phyloP scores from a whole-genome alignment of 345 rosid species.

The Mangifera indica region DNA sequence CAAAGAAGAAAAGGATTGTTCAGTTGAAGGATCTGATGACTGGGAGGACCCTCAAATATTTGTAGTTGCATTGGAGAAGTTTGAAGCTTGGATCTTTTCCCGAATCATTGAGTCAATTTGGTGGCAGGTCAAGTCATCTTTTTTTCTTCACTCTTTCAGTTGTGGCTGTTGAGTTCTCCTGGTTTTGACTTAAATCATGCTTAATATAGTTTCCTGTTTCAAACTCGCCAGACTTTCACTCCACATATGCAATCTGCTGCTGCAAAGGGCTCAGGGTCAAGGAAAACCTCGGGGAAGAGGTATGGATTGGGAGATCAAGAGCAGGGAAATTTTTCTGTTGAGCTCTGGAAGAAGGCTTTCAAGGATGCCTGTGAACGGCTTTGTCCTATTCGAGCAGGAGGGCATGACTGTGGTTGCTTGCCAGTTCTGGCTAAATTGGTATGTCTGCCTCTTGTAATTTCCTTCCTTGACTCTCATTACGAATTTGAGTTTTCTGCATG shows the following conservation, averaged over 20 bases:
- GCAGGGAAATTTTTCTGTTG: slow-evolving; percentile 69
- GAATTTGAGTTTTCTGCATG: neutral
- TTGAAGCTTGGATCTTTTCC: slow-evolving; percentile 89
- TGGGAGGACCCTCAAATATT: slow-evolving; percentile 67
- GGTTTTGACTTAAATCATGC: neutral
- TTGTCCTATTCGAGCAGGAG: slow-evolving; percentile 77
- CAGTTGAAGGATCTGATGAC: slow-evolving; percentile 35
- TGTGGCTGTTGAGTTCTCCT: slow-evolving; percentile 11
- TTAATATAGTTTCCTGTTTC: slow-evolving; percentile 16
- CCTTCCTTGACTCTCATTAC: neutral
- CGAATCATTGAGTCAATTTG: slow-evolving; percentile 81
- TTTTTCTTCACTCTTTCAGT: slow-evolving; percentile 10
- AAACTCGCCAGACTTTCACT: slow-evolving; percentile 61
- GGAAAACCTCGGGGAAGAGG: slow-evolving; percentile 54
- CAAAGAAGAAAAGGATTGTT: slow-evolving; percentile 19
- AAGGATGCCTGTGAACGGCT: slow-evolving; percentile 90
- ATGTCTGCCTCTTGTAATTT: slow-evolving; percentile 19
- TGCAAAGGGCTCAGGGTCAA: slow-evolving; percentile 56
- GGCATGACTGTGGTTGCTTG: slow-evolving; percentile 91
- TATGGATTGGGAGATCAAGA: slow-evolving; percentile 54
- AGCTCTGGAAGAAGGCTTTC: slow-evolving; percentile 89
- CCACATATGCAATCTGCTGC: slow-evolving; percentile 83
- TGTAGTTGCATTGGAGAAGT: slow-evolving; percentile 64
- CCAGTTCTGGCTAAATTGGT: slow-evolving; percentile 77
- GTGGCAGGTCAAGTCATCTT: slow-evolving; percentile 75